Base-by-base conservation (phyloP, 2,329 filamentous ascomycete genomes). In the Neonectria hederae region DNA sequence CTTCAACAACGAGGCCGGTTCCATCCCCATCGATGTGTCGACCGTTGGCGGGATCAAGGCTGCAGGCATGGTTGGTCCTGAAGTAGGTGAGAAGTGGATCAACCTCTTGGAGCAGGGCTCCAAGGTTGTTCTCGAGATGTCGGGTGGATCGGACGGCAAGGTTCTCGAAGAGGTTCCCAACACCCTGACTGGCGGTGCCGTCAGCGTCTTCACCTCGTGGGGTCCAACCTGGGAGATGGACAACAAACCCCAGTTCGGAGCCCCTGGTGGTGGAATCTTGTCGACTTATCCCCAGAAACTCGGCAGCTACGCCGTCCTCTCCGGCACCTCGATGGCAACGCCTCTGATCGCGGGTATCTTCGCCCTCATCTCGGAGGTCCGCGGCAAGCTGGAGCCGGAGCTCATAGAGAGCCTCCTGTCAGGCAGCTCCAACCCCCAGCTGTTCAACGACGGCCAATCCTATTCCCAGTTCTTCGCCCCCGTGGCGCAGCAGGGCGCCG, bases 291-390 rank as follows among this genome's bases (percentile, higher is more conserved):
- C 84, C 0, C 63, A 72, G 4, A 75, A 76, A 4, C 71, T 79
- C 32, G 84, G 83, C 24, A 76, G 77, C 30, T 90, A 88, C 56
- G 82, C 81, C 22, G 81, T 88, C 1, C 75, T 83, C 26, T 87
- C 80, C 35, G 87, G 87, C 13, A 89, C 86, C 0, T 89, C 86
- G 1, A 90, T 90, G 88, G 82, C 87, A 3, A 84, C 83, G 35
- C 87, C 87, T 8, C 81, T 87, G 14, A 78, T 83, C 5, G 86
- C 87, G 5, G 88, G 81, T 35, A 82, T 87, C 56, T 80, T 83
- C 43, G 87, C 86, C 1, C 80, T 89, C 38, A 75, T 89, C 62
- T 82, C 81, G 42, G 79, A 87, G 62, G 82, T 81, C 17, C 83
- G 83, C 35, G 83, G 83, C n/a, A 84, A 80, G 24, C 79, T 83